These are phyloP conservation scores for Agrostemma githago DNA, from an alignment of 148 eudicot species.

Conservation along the genomic window DNA sequence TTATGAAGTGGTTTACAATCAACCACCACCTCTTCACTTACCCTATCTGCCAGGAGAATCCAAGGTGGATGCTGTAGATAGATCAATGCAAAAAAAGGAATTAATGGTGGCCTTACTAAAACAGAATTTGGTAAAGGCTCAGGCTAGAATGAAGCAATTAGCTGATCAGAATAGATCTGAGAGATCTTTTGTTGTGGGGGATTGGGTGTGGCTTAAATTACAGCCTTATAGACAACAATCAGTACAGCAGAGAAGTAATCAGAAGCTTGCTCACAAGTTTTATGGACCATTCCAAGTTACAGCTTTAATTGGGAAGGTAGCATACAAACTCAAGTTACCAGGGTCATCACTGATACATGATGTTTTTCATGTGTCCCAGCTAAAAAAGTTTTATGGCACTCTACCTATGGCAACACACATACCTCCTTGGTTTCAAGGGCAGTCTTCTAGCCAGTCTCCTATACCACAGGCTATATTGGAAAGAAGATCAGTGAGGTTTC, in stretches of 20 bases:
- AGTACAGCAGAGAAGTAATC: background rate
- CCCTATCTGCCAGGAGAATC: background rate
- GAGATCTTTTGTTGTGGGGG: background rate
- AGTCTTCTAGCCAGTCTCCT: too few relatives aligned
- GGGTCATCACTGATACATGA: too few relatives aligned
- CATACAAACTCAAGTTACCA: too few relatives aligned
- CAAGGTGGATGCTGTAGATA: background rate
- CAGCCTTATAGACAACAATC: background rate
- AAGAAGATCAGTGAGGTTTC: too few relatives aligned
- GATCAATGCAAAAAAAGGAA: conserved; percentile 14
- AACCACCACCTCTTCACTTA: background rate
- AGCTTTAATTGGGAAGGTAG: too few relatives aligned
- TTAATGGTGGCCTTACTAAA: background rate
- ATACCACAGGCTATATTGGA: too few relatives aligned
- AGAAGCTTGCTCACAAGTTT: background rate
- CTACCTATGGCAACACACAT: too few relatives aligned
- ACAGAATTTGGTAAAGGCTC: background rate
- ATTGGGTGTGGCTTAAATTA: background rate
- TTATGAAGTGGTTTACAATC: conserved; percentile 11
- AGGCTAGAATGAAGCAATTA: background rate
- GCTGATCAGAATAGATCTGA: background rate
- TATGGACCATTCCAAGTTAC: background rate
- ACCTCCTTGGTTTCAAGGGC: too few relatives aligned
- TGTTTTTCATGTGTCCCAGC: too few relatives aligned
- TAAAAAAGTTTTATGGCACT: too few relatives aligned